Conservation (phyloP, 495 filamentous ascomycete species). For the Stereocaulon alpinum region DNA sequence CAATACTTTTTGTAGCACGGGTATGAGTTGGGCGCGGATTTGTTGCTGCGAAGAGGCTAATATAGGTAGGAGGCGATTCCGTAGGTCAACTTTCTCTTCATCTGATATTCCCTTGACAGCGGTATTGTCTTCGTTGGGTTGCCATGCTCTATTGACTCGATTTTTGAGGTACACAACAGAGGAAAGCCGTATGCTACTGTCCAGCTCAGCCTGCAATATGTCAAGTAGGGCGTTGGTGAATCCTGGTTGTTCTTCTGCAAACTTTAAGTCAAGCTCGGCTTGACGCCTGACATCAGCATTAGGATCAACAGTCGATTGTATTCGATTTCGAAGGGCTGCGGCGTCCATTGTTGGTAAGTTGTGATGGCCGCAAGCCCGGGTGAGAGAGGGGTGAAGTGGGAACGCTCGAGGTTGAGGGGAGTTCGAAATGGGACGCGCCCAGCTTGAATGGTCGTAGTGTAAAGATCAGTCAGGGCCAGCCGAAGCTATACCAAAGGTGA, state of each 20-base stretch:
- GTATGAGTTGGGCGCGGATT: constrained; percentile 82
- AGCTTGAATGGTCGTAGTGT: background rate
- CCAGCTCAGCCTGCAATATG: constrained; percentile 79
- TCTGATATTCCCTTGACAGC: constrained; percentile 65
- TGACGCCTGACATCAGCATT: constrained; percentile 76
- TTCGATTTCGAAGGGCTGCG: constrained; percentile 71
- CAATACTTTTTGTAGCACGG: constrained; percentile 88
- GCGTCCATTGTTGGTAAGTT: constrained; percentile 63
- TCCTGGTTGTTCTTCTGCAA: constrained; percentile 32
- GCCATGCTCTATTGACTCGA: constrained; percentile 84
- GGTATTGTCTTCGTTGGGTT: constrained; percentile 54
- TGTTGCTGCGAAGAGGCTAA: constrained; percentile 68
- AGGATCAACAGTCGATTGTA: constrained; percentile 74
- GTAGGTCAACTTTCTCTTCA: constrained; percentile 77
- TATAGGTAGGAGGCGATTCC: constrained; percentile 77
- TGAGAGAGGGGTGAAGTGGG: background rate
- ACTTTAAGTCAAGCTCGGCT: constrained; percentile 88
- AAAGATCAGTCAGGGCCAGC: background rate
- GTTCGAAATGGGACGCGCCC: background rate
- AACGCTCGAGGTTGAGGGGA: background rate
- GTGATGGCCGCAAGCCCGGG: constrained; percentile 24
- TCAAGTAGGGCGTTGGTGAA: constrained; percentile 30
- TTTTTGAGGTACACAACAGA: constrained; percentile 97
- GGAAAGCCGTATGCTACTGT: constrained; percentile 71
- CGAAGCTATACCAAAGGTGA: background rate